phyloP scores from a whole-genome alignment of 306 rosid genomes.

The Purshia tridentata region DNA sequence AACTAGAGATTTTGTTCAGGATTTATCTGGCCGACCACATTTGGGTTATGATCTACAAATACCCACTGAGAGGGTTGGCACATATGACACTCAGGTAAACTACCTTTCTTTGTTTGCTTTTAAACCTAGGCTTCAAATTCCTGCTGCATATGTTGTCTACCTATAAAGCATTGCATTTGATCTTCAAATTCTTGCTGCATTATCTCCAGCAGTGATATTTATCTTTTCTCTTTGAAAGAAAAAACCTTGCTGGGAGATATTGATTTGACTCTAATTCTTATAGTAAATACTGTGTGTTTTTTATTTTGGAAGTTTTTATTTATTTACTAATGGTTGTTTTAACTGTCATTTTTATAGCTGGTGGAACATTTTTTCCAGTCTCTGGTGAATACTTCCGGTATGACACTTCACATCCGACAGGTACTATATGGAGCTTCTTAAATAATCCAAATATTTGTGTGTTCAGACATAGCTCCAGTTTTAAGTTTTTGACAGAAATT shows the following conservation, averaged over 20 bases:
- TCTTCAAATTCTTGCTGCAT: too few species aligned
- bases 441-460: background rate
- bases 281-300: background rate
- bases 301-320: background rate
- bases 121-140: conserved; percentile 6
- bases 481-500: conserved; percentile 13
- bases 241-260: background rate
- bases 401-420: conserved; percentile 97
- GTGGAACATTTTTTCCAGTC: conserved; percentile 99
- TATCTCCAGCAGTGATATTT: too few species aligned
- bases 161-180: conserved; percentile 5
- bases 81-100: conserved; percentile 88
- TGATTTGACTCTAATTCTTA: background rate
- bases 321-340: conserved; percentile 5
- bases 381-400: conserved; percentile 87
- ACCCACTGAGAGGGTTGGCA: conserved; percentile 88
- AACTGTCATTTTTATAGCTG: conserved; percentile 47
- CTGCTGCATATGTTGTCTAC: background rate
- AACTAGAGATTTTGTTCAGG: conserved; percentile 46
- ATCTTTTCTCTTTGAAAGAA: too few species aligned
- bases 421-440: conserved; percentile 43
- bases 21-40: conserved; percentile 94
- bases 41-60: conserved; percentile 70
- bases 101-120: conserved; percentile 19
- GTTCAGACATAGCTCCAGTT: background rate